Evolutionary conservation across 169 alveolate species (phyloP), one percentile per base, ranked within the genome.

Genomic region (Eimeria acervulina): DNA sequence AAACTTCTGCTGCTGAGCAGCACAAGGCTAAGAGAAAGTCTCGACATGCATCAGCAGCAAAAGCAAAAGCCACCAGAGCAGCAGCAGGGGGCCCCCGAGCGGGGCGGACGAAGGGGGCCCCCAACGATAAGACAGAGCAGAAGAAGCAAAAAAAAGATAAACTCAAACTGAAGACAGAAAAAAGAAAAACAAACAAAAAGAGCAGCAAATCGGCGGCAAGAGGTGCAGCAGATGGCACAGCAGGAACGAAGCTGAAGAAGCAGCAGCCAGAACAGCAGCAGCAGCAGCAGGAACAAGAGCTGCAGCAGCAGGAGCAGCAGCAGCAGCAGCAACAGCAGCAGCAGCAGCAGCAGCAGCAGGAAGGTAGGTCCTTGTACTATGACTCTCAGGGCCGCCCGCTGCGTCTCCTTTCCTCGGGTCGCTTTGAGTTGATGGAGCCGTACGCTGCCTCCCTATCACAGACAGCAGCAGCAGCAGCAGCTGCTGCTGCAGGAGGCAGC

Each of bases 381-480:
- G 90, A 81, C 90, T 81, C 90, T 4, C 31, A 42, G 26, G 90
- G 90, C 33, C 90, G 90, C 23, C 40, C 72, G 2, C 17, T 81
- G n/a, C 90, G 90, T 23, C 72, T 81, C 15, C 90, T 81, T 21
- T 44, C 90, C 40, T 44, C 72, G 19, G 90, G 90, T 15, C 70
- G 90, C 13, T 81, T n/a, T 33, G 90, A 81, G n/a, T 23, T 81
- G 72, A 13, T 81, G 40, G 33, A 3, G 2, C 87, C 87, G 3
- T 36, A 33, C 31, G 4, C 42, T 68, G 21, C 61, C 15, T 12
- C 87, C 8, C 38, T 1, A 40, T 8, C 87, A 23, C 63, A 6
- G 17, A 61, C 87, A 38, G 87, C 87, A 38, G 59, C 63, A 76
- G 87, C 87, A 76, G 59, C 87, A 76, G 87, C 87, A 76, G 90